Conservation (phyloP, 345 rosid genomes). For the Syzygium aqueum region DNA sequence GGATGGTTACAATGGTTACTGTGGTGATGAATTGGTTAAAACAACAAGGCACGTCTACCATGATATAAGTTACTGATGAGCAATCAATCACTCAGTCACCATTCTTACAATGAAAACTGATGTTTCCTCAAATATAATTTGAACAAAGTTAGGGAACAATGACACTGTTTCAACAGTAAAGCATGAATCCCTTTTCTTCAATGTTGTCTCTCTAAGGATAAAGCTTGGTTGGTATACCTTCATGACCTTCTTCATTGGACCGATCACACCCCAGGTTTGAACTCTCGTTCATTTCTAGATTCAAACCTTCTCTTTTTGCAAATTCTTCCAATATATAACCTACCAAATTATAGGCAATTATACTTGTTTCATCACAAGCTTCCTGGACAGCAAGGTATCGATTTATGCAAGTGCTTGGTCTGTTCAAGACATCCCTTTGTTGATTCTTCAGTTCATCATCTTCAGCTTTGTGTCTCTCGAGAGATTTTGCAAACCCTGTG, state of each 20-base stretch:
- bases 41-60: neutral
- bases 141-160: neutral
- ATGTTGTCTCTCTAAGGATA: neutral
- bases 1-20: neutral
- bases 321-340: slow-evolving; percentile 47
- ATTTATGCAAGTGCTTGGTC: slow-evolving; percentile 21
- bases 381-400: slow-evolving; percentile 68
- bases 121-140: neutral
- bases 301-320: slow-evolving; percentile 27
- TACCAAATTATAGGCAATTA: slow-evolving; percentile 59
- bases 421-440: slow-evolving; percentile 7
- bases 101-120: neutral
- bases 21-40: neutral
- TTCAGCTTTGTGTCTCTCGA: slow-evolving; percentile 18
- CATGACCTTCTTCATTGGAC: slow-evolving; percentile 19
- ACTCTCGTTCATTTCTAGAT: slow-evolving; percentile 18
- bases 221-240: slow-evolving; percentile 19
- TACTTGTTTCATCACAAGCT: slow-evolving; percentile 56
- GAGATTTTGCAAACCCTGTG: neutral
- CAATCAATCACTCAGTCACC: neutral
- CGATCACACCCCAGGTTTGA: slow-evolving; percentile 42
- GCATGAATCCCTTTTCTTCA: neutral
- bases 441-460: slow-evolving; percentile 8
- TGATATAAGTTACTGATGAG: neutral
- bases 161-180: neutral